Evolutionary conservation across 2,329 filamentous ascomycete species (phyloP).

Genomic region (Graphium sp.): DNA sequence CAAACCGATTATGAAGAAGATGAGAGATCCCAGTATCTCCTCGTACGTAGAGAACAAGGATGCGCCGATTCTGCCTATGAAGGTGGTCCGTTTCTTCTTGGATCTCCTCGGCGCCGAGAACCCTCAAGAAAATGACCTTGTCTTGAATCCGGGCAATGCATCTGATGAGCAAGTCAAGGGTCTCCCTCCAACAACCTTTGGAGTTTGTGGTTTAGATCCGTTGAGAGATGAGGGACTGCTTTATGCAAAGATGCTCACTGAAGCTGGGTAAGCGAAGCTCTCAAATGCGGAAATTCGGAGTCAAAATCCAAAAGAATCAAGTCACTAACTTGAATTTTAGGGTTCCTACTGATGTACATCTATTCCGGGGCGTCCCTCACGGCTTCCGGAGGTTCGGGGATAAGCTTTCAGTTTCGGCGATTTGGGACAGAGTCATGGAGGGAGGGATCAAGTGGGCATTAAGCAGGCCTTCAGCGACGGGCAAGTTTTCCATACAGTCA

Average conservation of each 20-base stretch:
- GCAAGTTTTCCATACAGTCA: constrained; percentile 8
- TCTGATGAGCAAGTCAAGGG: constrained; percentile 16
- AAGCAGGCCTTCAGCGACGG: constrained; percentile 13
- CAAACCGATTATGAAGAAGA: constrained; percentile 14
- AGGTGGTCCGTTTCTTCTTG: constrained; percentile 14
- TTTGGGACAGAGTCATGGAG: constrained; percentile 24
- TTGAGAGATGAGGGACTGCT: constrained; percentile 30
- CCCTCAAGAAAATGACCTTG: constrained; percentile 13
- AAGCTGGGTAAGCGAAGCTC: constrained; percentile 19
- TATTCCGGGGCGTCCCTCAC: constrained; percentile 37
- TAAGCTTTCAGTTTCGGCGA: constrained; percentile 16
- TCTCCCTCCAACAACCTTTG: constrained; percentile 24
- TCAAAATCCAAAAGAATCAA: too few species aligned
- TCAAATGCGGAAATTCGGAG: not conserved
- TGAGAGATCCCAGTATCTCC: constrained; percentile 20
- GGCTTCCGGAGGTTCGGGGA: constrained; percentile 23
- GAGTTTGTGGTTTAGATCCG: constrained; percentile 26
- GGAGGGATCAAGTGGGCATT: constrained; percentile 24
- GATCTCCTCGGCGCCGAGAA: constrained; percentile 11
- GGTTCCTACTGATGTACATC: constrained; percentile 26
- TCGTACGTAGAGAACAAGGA: constrained; percentile 25
- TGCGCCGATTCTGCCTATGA: constrained; percentile 29
- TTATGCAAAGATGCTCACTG: constrained; percentile 22
- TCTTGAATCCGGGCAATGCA: constrained; percentile 20
- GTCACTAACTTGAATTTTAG: too few species aligned